Evolutionary conservation across 1,284 basidiomycete genomes (phyloP).

Genomic region (Ustilago xerochloae): DNA sequence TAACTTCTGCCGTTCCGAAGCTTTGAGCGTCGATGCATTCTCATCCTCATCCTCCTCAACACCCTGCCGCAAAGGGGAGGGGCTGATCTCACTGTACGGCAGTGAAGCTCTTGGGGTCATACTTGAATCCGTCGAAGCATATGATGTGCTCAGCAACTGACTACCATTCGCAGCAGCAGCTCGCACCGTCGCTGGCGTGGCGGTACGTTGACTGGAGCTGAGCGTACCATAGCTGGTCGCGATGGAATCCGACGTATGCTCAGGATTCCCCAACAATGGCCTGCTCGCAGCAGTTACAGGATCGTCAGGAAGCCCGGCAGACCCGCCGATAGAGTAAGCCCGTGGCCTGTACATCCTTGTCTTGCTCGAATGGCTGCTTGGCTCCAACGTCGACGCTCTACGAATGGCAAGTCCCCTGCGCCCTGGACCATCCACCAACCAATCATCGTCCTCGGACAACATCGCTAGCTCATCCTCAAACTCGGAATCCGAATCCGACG

Average conservation of each 20-base stretch:
- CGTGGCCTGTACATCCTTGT: slow-evolving; percentile 10
- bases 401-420: slow-evolving; percentile 43
- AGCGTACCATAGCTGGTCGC: slow-evolving; percentile 54
- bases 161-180: slow-evolving; percentile 18
- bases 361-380: slow-evolving; percentile 19
- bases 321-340: slow-evolving; percentile 45
- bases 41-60: slow-evolving; percentile 21
- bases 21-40: slow-evolving; percentile 42
- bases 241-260: slow-evolving; percentile 2
- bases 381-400: slow-evolving; percentile 42
- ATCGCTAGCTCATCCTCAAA: slow-evolving; percentile 59
- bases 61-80: slow-evolving; percentile 6
- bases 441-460: slow-evolving; percentile 59
- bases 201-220: slow-evolving; percentile 55
- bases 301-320: slow-evolving; percentile 48
- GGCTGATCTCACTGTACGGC: slow-evolving; percentile 1
- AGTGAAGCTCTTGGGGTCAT: slow-evolving; percentile 43
- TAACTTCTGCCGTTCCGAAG: slow-evolving; percentile 45
- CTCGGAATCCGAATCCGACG: slow-evolving; percentile 51
- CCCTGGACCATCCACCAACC: slow-evolving; percentile 31
- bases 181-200: slow-evolving; percentile 51
- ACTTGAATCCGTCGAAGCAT: slow-evolving; percentile 51
- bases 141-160: slow-evolving; percentile 23
- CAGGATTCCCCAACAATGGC: slow-evolving; percentile 28
- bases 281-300: slow-evolving; percentile 25